Evolutionary conservation across 768 basidiomycete species (phyloP).

Genomic region (Amyloporia xantha): DNA sequence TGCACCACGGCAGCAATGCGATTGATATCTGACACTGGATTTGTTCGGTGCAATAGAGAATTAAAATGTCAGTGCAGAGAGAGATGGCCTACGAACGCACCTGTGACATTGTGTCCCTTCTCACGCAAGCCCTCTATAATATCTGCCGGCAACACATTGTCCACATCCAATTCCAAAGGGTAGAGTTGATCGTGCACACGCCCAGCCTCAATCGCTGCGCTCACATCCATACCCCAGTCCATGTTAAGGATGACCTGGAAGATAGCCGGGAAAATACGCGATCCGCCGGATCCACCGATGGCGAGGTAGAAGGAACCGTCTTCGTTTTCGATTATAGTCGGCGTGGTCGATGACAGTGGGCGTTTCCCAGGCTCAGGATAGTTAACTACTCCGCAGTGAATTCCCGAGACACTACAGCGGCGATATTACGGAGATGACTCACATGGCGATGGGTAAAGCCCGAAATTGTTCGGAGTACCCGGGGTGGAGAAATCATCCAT

Average conservation of each 20-base stretch:
- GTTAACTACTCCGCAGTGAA: constrained; percentile 48
- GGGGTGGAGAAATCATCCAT: constrained; percentile 94
- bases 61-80: background rate
- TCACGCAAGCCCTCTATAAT: constrained; percentile 49
- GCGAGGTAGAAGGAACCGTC: constrained; percentile 70
- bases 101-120: constrained; percentile 67
- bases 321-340: constrained; percentile 71
- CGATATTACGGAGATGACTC: constrained; percentile 18
- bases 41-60: background rate
- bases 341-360: constrained; percentile 79
- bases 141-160: constrained; percentile 49
- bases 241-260: constrained; percentile 76
- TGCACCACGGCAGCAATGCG: constrained; percentile 76
- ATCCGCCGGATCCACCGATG: constrained; percentile 84
- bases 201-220: constrained; percentile 76
- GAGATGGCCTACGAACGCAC: constrained; percentile 28
- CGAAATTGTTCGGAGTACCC: constrained; percentile 77
- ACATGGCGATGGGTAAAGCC: constrained; percentile 79
- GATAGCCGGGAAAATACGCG: constrained; percentile 73
- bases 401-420: background rate
- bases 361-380: constrained; percentile 86
- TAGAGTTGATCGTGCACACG: constrained; percentile 85
- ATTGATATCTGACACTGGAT: constrained; percentile 55
- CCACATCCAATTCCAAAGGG: constrained; percentile 54
- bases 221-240: constrained; percentile 76